phyloP scores from a whole-genome alignment of 495 filamentous ascomycete genomes.

The Hyaloscypha hepaticicola region DNA sequence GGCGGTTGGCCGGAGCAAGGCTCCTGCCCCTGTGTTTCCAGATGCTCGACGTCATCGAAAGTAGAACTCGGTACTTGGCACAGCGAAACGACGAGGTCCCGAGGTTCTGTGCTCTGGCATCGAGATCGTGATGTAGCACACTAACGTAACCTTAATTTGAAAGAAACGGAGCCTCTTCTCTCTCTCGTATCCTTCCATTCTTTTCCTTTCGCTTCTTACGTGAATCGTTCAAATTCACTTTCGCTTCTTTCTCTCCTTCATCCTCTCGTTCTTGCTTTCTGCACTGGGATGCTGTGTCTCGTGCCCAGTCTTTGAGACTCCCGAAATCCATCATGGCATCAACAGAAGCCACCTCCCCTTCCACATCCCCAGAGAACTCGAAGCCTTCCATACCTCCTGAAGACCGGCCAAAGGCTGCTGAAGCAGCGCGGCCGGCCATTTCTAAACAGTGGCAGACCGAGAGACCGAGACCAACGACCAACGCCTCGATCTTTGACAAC shows the following conservation, averaged over 20 bases:
- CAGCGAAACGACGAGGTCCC: too few species aligned
- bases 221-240: background rate
- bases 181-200: too few species aligned
- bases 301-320: background rate
- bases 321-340: background rate
- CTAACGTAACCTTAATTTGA: too few species aligned
- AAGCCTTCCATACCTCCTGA: background rate
- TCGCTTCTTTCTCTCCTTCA: background rate
- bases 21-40: too few species aligned
- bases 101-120: too few species aligned
- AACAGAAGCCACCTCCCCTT: background rate
- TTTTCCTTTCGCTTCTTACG: background rate
- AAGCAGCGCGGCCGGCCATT: conserved; percentile 12
- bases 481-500: conserved; percentile 2
- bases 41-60: too few species aligned
- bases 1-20: too few species aligned
- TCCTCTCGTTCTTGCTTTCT: background rate
- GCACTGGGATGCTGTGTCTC: background rate
- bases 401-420: background rate
- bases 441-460: conserved; percentile 26
- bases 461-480: conserved; percentile 20
- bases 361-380: background rate
- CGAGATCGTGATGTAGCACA: background rate
- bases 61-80: too few species aligned
- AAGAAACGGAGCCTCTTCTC: too few species aligned